These are phyloP conservation scores for Colletotrichum lini DNA, from an alignment of 2,329 filamentous ascomycete species.

Conservation along the genomic window DNA sequence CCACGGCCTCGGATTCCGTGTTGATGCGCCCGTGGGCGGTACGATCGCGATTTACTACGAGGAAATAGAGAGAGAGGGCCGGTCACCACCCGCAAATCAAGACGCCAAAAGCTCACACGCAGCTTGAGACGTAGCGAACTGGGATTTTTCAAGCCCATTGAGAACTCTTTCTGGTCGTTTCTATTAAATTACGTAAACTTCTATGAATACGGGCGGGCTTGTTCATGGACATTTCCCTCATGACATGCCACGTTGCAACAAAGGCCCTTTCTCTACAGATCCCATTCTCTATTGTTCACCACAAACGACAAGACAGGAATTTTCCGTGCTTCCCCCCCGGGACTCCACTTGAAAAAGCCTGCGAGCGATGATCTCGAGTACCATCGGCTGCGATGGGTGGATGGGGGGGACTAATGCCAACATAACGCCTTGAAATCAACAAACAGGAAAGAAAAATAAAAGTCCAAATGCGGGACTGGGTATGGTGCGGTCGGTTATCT, in stretches of 20 bases:
- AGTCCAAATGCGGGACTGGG: not conserved
- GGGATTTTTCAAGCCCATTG: too few relatives aligned
- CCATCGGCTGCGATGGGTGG: not conserved
- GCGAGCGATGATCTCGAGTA: not conserved
- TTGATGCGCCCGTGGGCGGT: too few relatives aligned
- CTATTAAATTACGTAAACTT: slow-evolving; percentile 36
- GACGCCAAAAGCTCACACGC: too few relatives aligned
- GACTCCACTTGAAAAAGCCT: slow-evolving; percentile 2
- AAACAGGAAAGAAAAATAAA: slow-evolving; percentile 15
- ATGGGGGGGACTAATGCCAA: slow-evolving; percentile 4
- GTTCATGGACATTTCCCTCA: not conserved
- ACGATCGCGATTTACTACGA: too few relatives aligned
- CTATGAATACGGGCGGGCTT: slow-evolving; percentile 10
- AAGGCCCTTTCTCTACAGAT: slow-evolving; percentile 23
- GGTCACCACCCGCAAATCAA: too few relatives aligned
- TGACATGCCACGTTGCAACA: slow-evolving; percentile 7
- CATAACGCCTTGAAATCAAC: slow-evolving; percentile 25
- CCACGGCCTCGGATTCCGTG: too few relatives aligned
- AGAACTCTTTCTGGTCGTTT: not conserved
- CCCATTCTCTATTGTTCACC: not conserved
- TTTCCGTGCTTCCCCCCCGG: not conserved
- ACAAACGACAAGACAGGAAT: not conserved
- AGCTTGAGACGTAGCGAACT: too few relatives aligned
- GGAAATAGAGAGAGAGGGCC: too few relatives aligned
- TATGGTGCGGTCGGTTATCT: slow-evolving; percentile 51